These are phyloP conservation scores for Zalaria obscura DNA, from an alignment of 2,329 filamentous ascomycete genomes.

Conservation along the genomic window DNA sequence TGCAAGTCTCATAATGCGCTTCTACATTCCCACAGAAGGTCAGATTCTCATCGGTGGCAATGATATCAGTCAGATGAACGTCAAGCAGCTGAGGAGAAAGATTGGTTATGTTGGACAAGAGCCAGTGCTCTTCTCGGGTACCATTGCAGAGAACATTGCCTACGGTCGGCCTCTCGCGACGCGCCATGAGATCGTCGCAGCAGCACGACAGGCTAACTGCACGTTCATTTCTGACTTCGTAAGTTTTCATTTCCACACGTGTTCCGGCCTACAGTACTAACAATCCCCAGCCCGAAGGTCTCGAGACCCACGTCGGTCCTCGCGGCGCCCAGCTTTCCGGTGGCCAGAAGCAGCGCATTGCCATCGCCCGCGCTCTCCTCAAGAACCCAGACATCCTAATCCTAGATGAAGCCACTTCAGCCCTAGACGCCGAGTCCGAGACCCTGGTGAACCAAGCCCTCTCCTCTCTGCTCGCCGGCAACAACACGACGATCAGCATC, in stretches of 20 bases:
- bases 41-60: constrained; percentile 70
- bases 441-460: constrained; percentile 91
- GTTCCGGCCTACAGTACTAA: constrained; percentile 1
- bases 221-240: constrained; percentile 89
- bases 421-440: constrained; percentile 90
- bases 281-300: constrained; percentile 55
- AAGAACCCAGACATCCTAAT: constrained; percentile 96
- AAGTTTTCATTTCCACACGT: constrained; percentile 19
- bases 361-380: constrained; percentile 84
- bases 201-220: constrained; percentile 86
- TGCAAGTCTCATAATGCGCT: constrained; percentile 75
- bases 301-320: constrained; percentile 87
- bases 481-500: constrained; percentile 94
- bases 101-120: constrained; percentile 95
- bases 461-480: constrained; percentile 62
- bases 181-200: constrained; percentile 66
- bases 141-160: constrained; percentile 76
- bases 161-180: constrained; percentile 76
- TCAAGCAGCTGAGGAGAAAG: constrained; percentile 78
- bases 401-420: constrained; percentile 87
- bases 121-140: constrained; percentile 79
- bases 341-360: constrained; percentile 94
- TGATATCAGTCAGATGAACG: constrained; percentile 77
- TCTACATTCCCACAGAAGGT: constrained; percentile 73
- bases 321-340: constrained; percentile 88